Evolutionary conservation across 1,139 yeast species (phyloP), one percentile per base, ranked within the genome.

Genomic region (Yamadazyma aaseri): DNA sequence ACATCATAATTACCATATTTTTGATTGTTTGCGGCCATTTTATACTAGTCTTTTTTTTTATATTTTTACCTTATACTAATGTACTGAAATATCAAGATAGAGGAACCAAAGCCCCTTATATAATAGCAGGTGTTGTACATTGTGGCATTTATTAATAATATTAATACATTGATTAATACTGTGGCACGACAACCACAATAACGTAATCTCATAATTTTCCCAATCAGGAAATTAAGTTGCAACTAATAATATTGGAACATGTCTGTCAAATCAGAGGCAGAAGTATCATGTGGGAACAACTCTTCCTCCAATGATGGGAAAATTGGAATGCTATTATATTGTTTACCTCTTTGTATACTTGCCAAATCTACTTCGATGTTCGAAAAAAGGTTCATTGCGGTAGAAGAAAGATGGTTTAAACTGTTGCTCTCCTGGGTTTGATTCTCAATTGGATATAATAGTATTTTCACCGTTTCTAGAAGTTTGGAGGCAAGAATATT

Each of bases 1-100:
- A 60, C 65, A 48, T 66, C 73, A 47, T 51, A 57, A 45, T 63
- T 60, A 28, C 69, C 66, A 35, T 18, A 18, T 18, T 9, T 18
- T 18, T 18, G 20, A 9, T 18, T 18, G 9, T 18, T 18, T 18
- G 8, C 20, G 6, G 20, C 6, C 20, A 18, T 18, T 18, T 18
- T 18, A 7, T 18, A 23, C 16, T n/a, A 21, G 27, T 9, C 26
- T 26, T 11, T 20, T 15, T 12, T 9, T 15, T 24, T 30, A 9
- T 29, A 29, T 28, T 8, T 12, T 34, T 18, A 15, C 11, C n/a
- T 18, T 20, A 15, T 11, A 15, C n/a, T n/a, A n/a, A n/a, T n/a
- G n/a, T n/a, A n/a, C n/a, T n/a, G n/a, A n/a, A n/a, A n/a, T n/a
- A n/a, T n/a, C n/a, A n/a, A n/a, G n/a, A n/a, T n/a, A n/a, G n/a